Evolutionary conservation across 73 alveolate species (phyloP), one percentile per base, ranked within the genome.

Genomic region (Tetrahymena thermophila): DNA sequence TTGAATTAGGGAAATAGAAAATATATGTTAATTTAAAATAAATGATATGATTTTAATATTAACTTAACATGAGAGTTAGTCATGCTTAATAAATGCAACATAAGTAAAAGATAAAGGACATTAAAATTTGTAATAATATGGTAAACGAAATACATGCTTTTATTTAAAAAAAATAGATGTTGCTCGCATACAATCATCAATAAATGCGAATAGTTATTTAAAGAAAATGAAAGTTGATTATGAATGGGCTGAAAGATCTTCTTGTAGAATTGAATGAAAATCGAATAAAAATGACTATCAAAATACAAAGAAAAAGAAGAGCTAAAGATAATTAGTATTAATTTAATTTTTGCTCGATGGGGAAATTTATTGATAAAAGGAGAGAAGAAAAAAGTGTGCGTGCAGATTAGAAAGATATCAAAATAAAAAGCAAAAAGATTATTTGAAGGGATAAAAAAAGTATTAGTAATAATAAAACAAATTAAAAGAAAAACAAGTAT

Each of bases 331-430:
- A 71, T 71, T 71, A 71, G 89, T 71, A 71, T 71, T 71, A 71
- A 71, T 71, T 71, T 71, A 71, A 71, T 71, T 71, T 71, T 71
- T 71, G 89, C 89, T 71, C 89, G 89, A 71, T 71, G 89, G 89
- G 89, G 89, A 71, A 71, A 71, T 71, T 71, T 71, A 71, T 71
- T 71, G 89, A 71, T 71, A 71, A 71, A 71, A 71, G 89, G 42
- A 71, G 89, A 50, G 89, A 71, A 71, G 89, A 71, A 71, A 71
- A 71, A 71, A 71, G 89, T 31, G 89, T 71, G 35, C 89, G 89
- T 31, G 37, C 89, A 71, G 89, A 71, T 71, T 71, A 71, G 89
- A 71, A 71, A 71, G 89, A 71, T 71, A 71, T 71, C 89, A 71
- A 71, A 71, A 71, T 71, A 71, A 71, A 71, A 71, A 71, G 89